A percentile compares a stretch with the other conserved stretches of the same genome.
Evolutionary conservation across 306 rosid genomes (phyloP).

Genomic region (Cucurbita pepo): DNA sequence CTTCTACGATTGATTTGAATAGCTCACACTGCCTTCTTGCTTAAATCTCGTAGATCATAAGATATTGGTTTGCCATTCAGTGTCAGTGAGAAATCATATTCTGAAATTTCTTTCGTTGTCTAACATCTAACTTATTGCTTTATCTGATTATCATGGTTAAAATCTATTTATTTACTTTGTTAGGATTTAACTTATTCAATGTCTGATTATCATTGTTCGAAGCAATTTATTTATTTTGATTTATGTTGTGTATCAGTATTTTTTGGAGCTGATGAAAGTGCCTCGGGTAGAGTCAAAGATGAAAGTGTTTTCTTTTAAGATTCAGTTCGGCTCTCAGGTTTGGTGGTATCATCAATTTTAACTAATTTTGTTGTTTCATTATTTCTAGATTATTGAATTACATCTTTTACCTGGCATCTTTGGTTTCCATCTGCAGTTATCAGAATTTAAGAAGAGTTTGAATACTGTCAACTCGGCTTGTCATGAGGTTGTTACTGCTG

Average conservation of each 20-base stretch:
- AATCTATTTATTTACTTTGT: neutral
- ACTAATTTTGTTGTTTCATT: neutral
- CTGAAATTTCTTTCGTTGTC: neutral
- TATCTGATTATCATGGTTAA: neutral
- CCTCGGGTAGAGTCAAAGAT: constrained; percentile 96
- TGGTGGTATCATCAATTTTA: constrained; percentile 24
- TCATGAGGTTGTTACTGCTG: constrained; percentile 52
- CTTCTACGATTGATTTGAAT: neutral
- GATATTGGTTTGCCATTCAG: neutral
- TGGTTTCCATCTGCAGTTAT: constrained; percentile 28
- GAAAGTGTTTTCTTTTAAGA: constrained; percentile 88
- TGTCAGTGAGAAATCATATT: neutral
- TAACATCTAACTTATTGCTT: neutral
- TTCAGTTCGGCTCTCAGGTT: constrained; percentile 89
- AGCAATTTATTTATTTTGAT: constrained; percentile 9
- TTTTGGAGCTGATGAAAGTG: constrained; percentile 93
- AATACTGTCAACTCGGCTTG: constrained; percentile 74
- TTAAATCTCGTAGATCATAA: neutral
- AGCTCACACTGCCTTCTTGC: neutral
- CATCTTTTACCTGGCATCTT: constrained; percentile 4
- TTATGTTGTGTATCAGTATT: constrained; percentile 40
- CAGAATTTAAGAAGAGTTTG: constrained; percentile 74
- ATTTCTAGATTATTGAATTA: constrained; percentile 9
- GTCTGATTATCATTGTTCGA: neutral
- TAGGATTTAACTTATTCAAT: neutral